A percentile compares a stretch with the other conserved stretches of the same genome.
These are phyloP conservation scores for Saccharomycopsis crataegensis DNA, from an alignment of 1,139 yeast genomes.

Conservation along the genomic window DNA sequence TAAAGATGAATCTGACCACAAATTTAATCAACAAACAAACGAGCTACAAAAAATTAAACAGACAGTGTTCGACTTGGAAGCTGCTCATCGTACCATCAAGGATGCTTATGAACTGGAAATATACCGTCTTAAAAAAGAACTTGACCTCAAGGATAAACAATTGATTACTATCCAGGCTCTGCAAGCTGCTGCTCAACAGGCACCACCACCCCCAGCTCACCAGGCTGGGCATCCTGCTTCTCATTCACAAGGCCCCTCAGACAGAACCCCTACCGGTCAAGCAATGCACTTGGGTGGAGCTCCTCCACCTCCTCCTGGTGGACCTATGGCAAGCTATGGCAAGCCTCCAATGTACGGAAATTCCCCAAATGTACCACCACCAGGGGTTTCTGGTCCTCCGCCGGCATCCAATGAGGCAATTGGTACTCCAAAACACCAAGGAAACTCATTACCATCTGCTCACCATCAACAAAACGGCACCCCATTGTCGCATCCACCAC, in stretches of 20 bases:
- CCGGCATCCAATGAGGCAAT: slow-evolving; percentile 17
- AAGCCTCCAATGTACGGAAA: slow-evolving; percentile 8
- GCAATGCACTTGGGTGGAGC: slow-evolving; percentile 21
- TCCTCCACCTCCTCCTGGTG: slow-evolving; percentile 10
- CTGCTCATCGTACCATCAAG: slow-evolving; percentile 91
- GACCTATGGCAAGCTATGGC: background rate
- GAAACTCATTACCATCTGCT: slow-evolving; percentile 17
- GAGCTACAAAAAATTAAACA: slow-evolving; percentile 94
- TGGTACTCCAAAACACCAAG: slow-evolving; percentile 22
- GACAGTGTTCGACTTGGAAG: slow-evolving; percentile 87
- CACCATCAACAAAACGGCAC: slow-evolving; percentile 15
- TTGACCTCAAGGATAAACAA: slow-evolving; percentile 57
- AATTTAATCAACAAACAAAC: slow-evolving; percentile 84
- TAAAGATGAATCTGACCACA: slow-evolving; percentile 88
- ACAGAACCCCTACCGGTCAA: slow-evolving; percentile 26
- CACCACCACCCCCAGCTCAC: background rate
- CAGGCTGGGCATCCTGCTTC: background rate
- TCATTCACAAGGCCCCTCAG: slow-evolving; percentile 19
- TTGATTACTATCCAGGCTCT: slow-evolving; percentile 30
- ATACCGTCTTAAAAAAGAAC: slow-evolving; percentile 72
- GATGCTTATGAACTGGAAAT: slow-evolving; percentile 96
- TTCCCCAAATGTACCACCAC: background rate
- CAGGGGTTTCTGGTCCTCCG: background rate
- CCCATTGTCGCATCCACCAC: slow-evolving; percentile 21
- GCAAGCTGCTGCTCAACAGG: slow-evolving; percentile 22